Conservation (phyloP, 1,284 basidiomycete species). For the Polyporus tsugae region DNA sequence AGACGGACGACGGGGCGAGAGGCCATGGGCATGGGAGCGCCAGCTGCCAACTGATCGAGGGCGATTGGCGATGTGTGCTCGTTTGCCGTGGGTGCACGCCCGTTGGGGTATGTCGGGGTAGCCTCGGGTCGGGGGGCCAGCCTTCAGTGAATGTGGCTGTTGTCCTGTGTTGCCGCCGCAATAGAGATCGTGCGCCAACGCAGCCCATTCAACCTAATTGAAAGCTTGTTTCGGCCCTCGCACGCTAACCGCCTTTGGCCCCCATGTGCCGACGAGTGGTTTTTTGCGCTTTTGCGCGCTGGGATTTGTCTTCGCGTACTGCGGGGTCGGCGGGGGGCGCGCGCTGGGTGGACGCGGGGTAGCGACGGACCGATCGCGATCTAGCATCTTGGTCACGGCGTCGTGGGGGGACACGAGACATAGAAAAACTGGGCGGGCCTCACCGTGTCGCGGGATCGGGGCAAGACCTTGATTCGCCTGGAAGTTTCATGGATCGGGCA, state of each 20-base stretch:
- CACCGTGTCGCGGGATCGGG: neutral
- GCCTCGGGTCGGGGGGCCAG: conserved; percentile 26
- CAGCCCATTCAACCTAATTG: conserved; percentile 23
- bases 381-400: neutral
- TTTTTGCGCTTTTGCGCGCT: neutral
- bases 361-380: neutral
- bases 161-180: neutral
- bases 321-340: neutral
- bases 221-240: conserved; percentile 32
- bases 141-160: neutral
- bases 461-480: conserved; percentile 4
- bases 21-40: conserved; percentile 11
- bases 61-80: conserved; percentile 27
- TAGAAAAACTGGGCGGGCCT: too few species aligned
- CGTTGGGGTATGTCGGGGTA: conserved; percentile 33
- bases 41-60: conserved; percentile 18
- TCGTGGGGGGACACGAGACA: neutral
- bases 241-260: conserved; percentile 31
- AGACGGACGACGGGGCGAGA: neutral
- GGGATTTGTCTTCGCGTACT: neutral
- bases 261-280: conserved; percentile 13
- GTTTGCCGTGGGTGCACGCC: conserved; percentile 28
- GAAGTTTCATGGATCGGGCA: conserved; percentile 6
- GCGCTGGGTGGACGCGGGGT: neutral
- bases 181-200: conserved; percentile 1